Conservation (phyloP, 345 rosid species). For the Eutrema yunnanense region DNA sequence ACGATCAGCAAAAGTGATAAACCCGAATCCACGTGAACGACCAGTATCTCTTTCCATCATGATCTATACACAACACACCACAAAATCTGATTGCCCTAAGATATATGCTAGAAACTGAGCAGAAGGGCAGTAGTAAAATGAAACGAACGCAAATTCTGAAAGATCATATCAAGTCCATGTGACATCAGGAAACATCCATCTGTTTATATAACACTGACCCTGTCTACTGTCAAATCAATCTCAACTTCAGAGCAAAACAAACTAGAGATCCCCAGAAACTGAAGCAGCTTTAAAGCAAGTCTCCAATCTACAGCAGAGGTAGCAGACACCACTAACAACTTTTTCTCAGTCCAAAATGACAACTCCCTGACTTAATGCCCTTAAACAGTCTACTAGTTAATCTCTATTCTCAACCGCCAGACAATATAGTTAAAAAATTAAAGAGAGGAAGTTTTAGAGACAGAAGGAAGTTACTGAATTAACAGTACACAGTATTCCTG, state of each 20-base stretch:
- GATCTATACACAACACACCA: conserved; percentile 54
- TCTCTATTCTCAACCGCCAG: conserved; percentile 3
- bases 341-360: conserved; percentile 6
- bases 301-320: conserved; percentile 13
- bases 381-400: background rate
- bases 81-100: conserved; percentile 29
- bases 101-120: conserved; percentile 26
- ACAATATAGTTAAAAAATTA: background rate
- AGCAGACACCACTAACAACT: conserved; percentile 9
- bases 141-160: conserved; percentile 16
- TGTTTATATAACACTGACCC: conserved; percentile 5
- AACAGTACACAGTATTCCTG: background rate
- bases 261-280: conserved; percentile 17
- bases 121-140: conserved; percentile 15
- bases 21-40: conserved; percentile 97
- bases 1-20: conserved; percentile 85
- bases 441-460: conserved; percentile 11
- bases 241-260: conserved; percentile 20
- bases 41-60: conserved; percentile 96
- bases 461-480: background rate
- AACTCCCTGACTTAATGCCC: background rate
- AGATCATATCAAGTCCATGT: conserved; percentile 17
- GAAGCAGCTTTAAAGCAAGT: conserved; percentile 22
- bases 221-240: conserved; percentile 4
- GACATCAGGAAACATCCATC: conserved; percentile 20